Evolutionary conservation across 2,329 filamentous ascomycete genomes (phyloP), one percentile per base, ranked within the genome.

Genomic region (Ramularia endophylla): DNA sequence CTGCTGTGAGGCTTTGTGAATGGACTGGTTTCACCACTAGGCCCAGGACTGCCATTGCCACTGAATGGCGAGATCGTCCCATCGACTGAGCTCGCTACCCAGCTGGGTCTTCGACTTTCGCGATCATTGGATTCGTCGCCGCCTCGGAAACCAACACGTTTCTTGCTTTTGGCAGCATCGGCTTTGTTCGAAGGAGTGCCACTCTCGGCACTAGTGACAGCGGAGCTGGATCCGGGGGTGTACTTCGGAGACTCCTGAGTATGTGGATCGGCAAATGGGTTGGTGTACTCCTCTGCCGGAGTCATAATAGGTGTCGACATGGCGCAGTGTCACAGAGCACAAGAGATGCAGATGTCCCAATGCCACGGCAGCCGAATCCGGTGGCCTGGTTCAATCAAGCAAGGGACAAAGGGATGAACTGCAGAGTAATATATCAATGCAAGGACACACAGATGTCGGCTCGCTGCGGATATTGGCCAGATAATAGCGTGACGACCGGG

Each of bases 121-220:
- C 40, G 41, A 19, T 44, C 40, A 28, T 39, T 38, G 18, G 45
- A 32, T 20, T 53, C 48, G 8, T 41, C 45, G 16, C 45, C 48
- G 15, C 43, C 46, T 8, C 36, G 48, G 31, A 55, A 56, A n/a
- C 53, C 51, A 5, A 56, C 51, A 36, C 43, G 44, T 40, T 56
- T 54, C 47, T 54, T 56, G 27, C 45, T 44, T 19, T 47, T 49
- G 18, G 46, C 38, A 25, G 39, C 50, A 27, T 43, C 44, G 19
- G 9, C 43, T 18, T 28, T 33, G 15, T 44, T 41, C 25, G 40
- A 35, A 8, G 50, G 50, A 12, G 47, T 50, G 19, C 27, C 38
- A 17, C 27, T 40, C 11, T 52, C 51, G 17, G 42, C 40, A 22
- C 45, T 47, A 13, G 48, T 52, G 25, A 42, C 39, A 27, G 40